A percentile compares a stretch with the other conserved stretches of the same genome.
Conservation (phyloP, 106 monocot genomes). For the Alisma plantagoaquatica region DNA sequence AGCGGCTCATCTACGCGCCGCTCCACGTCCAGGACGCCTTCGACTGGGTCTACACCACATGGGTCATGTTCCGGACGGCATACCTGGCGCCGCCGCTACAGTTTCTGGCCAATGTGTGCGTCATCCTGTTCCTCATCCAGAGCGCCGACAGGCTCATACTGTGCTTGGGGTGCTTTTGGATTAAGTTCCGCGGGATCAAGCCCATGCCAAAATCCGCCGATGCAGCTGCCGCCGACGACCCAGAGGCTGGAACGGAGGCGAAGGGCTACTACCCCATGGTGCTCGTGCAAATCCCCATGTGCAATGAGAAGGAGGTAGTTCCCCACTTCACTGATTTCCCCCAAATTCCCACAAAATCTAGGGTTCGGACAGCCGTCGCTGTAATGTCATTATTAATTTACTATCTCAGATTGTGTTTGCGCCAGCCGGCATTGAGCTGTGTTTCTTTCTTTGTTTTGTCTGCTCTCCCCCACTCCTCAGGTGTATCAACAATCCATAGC, state of each 20-base stretch:
- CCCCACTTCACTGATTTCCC: too few species aligned
- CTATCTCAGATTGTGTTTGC: too few species aligned
- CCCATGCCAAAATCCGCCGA: conserved; percentile 26
- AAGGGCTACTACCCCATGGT: conserved; percentile 67
- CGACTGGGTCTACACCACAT: conserved; percentile 42
- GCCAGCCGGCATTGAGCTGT: too few species aligned
- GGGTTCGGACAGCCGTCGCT: too few species aligned
- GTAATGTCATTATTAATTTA: neutral
- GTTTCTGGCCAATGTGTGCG: conserved; percentile 68
- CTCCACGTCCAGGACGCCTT: conserved; percentile 33
- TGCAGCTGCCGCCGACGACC: conserved; percentile 11
- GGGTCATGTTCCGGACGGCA: conserved; percentile 46
- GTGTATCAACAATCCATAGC: conserved; percentile 96
- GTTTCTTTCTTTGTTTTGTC: neutral
- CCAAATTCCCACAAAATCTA: too few species aligned
- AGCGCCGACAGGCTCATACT: conserved; percentile 72
- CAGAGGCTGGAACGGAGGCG: conserved; percentile 22
- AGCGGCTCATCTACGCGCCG: conserved; percentile 17
- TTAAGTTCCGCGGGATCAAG: conserved; percentile 54
- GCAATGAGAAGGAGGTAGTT: conserved; percentile 99
- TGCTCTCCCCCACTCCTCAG: conserved; percentile 30
- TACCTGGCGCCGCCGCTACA: conserved; percentile 82
- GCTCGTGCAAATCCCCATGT: conserved; percentile 95
- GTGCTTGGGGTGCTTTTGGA: conserved; percentile 88
- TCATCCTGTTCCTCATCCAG: conserved; percentile 85